Percentiles rank a stretch among this genome's conserved stretches.
phyloP scores from a whole-genome alignment of 306 rosid species.

The Cyamopsis tetragonoloba region DNA sequence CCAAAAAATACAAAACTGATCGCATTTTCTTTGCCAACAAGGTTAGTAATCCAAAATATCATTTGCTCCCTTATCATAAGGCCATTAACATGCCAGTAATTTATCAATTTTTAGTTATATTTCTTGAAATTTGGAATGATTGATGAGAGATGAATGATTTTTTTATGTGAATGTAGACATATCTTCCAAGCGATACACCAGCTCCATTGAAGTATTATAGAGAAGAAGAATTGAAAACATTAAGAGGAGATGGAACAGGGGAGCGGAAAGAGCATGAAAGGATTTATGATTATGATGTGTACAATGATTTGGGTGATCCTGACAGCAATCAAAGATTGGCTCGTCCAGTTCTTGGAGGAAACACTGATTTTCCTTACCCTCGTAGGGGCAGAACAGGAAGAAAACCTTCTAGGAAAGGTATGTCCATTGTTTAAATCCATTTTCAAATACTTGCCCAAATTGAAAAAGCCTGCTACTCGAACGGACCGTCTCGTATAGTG shows the following conservation, averaged over 20 bases:
- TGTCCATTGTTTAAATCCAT: background rate
- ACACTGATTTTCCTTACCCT: slow-evolving; percentile 60
- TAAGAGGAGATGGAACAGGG: slow-evolving; percentile 71
- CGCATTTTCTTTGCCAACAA: slow-evolving; percentile 69
- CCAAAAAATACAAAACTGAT: slow-evolving; percentile 7
- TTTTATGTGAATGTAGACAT: slow-evolving; percentile 40
- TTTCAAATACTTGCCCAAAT: too few species aligned
- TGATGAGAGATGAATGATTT: background rate
- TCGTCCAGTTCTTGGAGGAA: slow-evolving; percentile 76
- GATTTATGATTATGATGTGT: slow-evolving; percentile 69
- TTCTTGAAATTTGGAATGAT: background rate
- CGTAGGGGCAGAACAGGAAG: slow-evolving; percentile 82
- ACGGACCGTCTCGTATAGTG: too few species aligned
- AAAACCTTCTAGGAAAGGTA: slow-evolving; percentile 47
- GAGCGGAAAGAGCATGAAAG: slow-evolving; percentile 72
- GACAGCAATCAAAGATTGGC: slow-evolving; percentile 34
- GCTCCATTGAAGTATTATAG: slow-evolving; percentile 42
- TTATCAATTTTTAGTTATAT: background rate
- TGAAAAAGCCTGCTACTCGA: too few species aligned
- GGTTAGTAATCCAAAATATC: too few species aligned
- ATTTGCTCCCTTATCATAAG: too few species aligned
- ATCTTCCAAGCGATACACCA: slow-evolving; percentile 73
- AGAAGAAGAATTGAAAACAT: slow-evolving; percentile 44
- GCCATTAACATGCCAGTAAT: background rate
- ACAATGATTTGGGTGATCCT: slow-evolving; percentile 67